Percentiles rank a stretch among this genome's conserved stretches.
Evolutionary conservation across 306 rosid genomes (phyloP).

Genomic region (Adenanthera pavonina): DNA sequence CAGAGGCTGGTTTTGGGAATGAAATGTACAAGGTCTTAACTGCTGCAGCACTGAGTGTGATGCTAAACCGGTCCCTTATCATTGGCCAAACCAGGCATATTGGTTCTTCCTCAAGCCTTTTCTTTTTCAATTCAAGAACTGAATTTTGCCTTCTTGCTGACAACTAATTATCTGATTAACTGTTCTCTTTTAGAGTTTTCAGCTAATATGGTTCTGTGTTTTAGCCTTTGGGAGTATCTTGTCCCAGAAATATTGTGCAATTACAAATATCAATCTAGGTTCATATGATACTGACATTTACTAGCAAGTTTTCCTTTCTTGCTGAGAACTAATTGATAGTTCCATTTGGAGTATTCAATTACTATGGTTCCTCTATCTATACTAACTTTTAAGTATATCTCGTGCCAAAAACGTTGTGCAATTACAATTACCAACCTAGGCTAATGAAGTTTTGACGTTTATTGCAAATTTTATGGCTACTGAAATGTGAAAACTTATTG

Average conservation of each 20-base stretch:
- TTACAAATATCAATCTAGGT: constrained; percentile 12
- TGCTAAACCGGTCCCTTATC: constrained; percentile 96
- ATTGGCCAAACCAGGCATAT: constrained; percentile 99
- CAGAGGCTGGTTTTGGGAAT: constrained; percentile 97
- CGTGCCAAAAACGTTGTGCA: constrained; percentile 5
- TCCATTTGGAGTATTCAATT: constrained; percentile 24
- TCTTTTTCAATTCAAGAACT: constrained; percentile 51
- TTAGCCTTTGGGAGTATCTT: not conserved
- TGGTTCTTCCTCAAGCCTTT: constrained; percentile 94
- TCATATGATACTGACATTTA: not conserved
- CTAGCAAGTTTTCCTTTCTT: not conserved
- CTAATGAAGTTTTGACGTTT: constrained; percentile 4
- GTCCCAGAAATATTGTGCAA: constrained; percentile 10
- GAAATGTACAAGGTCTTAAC: constrained; percentile 96
- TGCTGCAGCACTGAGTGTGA: constrained; percentile 85
- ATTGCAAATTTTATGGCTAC: constrained; percentile 2
- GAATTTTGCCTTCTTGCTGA: not conserved
- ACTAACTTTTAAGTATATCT: not conserved
- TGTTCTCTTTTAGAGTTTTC: constrained; percentile 12
- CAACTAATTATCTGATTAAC: constrained; percentile 12
- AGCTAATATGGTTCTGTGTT: not conserved
- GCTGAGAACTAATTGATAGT: constrained; percentile 5
- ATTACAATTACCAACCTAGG: constrained; percentile 5
- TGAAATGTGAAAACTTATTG: not conserved
- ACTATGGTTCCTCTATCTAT: not conserved